These are phyloP conservation scores for Viridothelium virens DNA, from an alignment of 495 filamentous ascomycete genomes.

Conservation along the genomic window DNA sequence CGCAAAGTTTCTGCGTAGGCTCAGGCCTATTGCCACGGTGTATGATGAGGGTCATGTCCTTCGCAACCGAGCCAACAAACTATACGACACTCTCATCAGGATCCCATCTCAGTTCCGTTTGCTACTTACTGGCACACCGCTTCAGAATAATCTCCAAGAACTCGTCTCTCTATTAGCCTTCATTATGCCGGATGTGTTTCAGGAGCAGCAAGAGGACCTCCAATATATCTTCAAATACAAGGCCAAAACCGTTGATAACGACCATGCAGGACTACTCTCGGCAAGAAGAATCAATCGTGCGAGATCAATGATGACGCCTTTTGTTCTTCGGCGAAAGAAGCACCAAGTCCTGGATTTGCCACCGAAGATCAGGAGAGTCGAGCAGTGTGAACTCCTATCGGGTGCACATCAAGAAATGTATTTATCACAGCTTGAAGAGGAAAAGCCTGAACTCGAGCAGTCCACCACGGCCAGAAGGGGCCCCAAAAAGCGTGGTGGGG, in stretches of 20 bases:
- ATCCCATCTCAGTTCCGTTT: constrained; percentile 72
- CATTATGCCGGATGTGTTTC: constrained; percentile 78
- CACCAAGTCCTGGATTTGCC: constrained; percentile 86
- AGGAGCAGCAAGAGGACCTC: constrained; percentile 62
- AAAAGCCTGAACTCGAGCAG: constrained; percentile 48
- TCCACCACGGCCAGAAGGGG: constrained; percentile 51
- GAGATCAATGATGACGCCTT: constrained; percentile 87
- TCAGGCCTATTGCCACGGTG: constrained; percentile 58
- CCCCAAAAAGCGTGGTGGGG: constrained; percentile 46
- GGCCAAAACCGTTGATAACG: constrained; percentile 64
- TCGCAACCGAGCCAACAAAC: constrained; percentile 73
- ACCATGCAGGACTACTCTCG: constrained; percentile 67
- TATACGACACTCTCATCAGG: constrained; percentile 71
- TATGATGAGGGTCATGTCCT: constrained; percentile 91
- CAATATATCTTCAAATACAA: constrained; percentile 83
- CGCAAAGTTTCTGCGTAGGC: constrained; percentile 58
- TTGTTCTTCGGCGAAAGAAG: constrained; percentile 89
- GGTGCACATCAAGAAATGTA: constrained; percentile 62
- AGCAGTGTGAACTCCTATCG: constrained; percentile 68
- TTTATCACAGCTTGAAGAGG: constrained; percentile 48
- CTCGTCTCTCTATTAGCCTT: constrained; percentile 81
- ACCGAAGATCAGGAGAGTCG: constrained; percentile 66
- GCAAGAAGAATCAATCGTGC: constrained; percentile 77
- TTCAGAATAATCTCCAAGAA: constrained; percentile 95
- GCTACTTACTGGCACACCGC: constrained; percentile 83